Percentiles rank a stretch among this genome's conserved stretches.
phyloP scores from a whole-genome alignment of 148 eudicot genomes.

The Diospyros kaki region DNA sequence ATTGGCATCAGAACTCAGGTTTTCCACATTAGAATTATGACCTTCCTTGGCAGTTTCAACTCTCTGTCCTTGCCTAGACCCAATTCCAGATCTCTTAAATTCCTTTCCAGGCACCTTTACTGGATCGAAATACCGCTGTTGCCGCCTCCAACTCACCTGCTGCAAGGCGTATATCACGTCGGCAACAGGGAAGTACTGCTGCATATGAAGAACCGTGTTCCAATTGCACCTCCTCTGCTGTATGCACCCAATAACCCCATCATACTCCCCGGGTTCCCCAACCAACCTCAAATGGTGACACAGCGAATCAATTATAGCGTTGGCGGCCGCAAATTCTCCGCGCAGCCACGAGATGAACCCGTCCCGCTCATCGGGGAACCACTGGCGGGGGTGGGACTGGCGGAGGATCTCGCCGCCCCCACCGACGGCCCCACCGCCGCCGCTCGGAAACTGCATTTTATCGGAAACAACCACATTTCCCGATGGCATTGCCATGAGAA shows the following conservation, averaged over 20 bases:
- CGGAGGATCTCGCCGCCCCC: conserved; percentile 10
- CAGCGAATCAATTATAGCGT: conserved; percentile 54
- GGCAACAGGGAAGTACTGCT: conserved; percentile 45
- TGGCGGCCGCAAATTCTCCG: conserved; percentile 62
- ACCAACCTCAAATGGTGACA: conserved; percentile 42
- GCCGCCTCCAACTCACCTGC: conserved; percentile 48
- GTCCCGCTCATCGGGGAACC: conserved; percentile 40
- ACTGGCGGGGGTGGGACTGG: conserved; percentile 19
- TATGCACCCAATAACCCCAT: conserved; percentile 38
- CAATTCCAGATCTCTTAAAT: conserved; percentile 38
- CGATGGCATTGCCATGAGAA: conserved; percentile 26
- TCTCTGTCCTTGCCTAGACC: conserved; percentile 34
- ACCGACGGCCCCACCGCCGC: conserved; percentile 6
- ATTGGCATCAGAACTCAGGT: conserved; percentile 14
- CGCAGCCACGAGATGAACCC: conserved; percentile 45
- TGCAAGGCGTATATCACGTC: conserved; percentile 45
- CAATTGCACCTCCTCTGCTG: conserved; percentile 60
- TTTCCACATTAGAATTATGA: conserved; percentile 8
- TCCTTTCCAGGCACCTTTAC: conserved; percentile 33
- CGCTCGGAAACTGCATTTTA: conserved; percentile 24
- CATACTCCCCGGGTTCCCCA: conserved; percentile 51
- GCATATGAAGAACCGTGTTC: conserved; percentile 60
- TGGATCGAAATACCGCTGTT: conserved; percentile 21
- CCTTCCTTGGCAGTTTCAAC: conserved; percentile 23
- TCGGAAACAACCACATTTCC: conserved; percentile 27